Evolutionary conservation across 257 asterid species (phyloP).

Genomic region (Primulina eburnea): DNA sequence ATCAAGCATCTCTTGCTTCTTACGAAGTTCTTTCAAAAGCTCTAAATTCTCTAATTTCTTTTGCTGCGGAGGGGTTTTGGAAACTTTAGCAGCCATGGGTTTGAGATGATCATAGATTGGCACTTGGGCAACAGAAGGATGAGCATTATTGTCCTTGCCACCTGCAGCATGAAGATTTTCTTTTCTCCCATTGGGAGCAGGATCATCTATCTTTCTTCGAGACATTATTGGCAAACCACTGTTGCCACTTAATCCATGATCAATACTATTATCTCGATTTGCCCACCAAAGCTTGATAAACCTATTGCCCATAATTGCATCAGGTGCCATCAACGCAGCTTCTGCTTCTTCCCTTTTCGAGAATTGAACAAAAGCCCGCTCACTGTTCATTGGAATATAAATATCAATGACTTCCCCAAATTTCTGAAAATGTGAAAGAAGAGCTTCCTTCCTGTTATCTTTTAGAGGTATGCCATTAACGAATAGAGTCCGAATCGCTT

Average conservation of each 20-base stretch:
- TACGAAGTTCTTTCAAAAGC: constrained; percentile 85
- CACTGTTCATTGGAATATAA: constrained; percentile 64
- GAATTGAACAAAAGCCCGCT: constrained; percentile 89
- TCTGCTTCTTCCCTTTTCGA: constrained; percentile 91
- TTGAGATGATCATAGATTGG: constrained; percentile 45
- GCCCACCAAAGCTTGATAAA: constrained; percentile 98
- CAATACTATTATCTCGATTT: constrained; percentile 79
- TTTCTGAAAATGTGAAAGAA: constrained; percentile 84
- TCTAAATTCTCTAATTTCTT: constrained; percentile 80
- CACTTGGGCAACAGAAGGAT: constrained; percentile 34
- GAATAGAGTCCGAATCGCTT: constrained; percentile 76
- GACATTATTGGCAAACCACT: constrained; percentile 34
- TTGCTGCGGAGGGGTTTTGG: constrained; percentile 63
- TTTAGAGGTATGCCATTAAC: constrained; percentile 76
- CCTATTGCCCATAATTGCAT: constrained; percentile 98
- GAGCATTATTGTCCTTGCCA: constrained; percentile 37
- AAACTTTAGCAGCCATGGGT: constrained; percentile 38
- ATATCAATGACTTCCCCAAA: constrained; percentile 86
- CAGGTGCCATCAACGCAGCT: constrained; percentile 85
- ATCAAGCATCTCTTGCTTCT: constrained; percentile 96
- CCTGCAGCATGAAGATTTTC: constrained; percentile 44
- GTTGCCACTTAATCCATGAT: constrained; percentile 44
- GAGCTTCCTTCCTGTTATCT: constrained; percentile 86
- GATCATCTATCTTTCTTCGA: constrained; percentile 28
- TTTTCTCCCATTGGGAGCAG: constrained; percentile 44